Percentiles rank a stretch among this genome's conserved stretches.
Conservation (phyloP, 208 protist species). For the Phytomonas sp. region DNA sequence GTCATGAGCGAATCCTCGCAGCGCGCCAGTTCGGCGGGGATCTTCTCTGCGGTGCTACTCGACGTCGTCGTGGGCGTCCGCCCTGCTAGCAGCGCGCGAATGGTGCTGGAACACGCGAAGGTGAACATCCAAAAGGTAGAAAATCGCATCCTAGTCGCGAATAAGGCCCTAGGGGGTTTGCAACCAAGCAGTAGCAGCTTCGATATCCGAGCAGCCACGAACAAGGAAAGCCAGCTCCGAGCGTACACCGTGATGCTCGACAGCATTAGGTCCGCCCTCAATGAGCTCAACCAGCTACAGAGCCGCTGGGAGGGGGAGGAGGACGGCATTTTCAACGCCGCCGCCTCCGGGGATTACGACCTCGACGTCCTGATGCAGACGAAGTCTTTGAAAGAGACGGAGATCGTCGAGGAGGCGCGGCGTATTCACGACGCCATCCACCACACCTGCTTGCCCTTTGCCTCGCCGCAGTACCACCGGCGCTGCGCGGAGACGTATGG, state of each 20-base stretch:
- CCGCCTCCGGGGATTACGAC: slow-evolving; percentile 28
- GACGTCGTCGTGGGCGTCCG: slow-evolving; percentile 78
- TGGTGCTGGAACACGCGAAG: slow-evolving; percentile 68
- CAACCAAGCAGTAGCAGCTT: slow-evolving; percentile 6
- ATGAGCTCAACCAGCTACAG: slow-evolving; percentile 29
- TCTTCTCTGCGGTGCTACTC: slow-evolving; percentile 53
- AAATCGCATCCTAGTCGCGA: slow-evolving; percentile 50
- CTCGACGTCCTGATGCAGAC: slow-evolving; percentile 42
- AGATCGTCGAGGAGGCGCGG: slow-evolving; percentile 61
- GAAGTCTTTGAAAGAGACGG: slow-evolving; percentile 59
- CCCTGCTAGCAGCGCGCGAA: slow-evolving; percentile 48
- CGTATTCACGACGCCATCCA: slow-evolving; percentile 52
- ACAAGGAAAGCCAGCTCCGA: slow-evolving; percentile 31
- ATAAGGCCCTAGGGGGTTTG: slow-evolving; percentile 24
- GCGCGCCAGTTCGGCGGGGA: slow-evolving; percentile 29
- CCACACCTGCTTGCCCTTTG: slow-evolving; percentile 69
- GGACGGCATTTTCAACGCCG: slow-evolving; percentile 27
- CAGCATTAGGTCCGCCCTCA: slow-evolving; percentile 32
- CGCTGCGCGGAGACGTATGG: slow-evolving; percentile 74
- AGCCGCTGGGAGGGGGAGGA: slow-evolving; percentile 58
- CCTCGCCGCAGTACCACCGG: slow-evolving; percentile 79
- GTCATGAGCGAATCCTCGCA: slow-evolving; percentile 49
- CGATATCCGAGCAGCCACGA: background rate
- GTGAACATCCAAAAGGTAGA: slow-evolving; percentile 36
- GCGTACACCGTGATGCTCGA: slow-evolving; percentile 60